Evolutionary conservation across 108 stramenopile genomes (phyloP), one percentile per base, ranked within the genome.

Genomic region (Cyclostephanos invisitatus): DNA sequence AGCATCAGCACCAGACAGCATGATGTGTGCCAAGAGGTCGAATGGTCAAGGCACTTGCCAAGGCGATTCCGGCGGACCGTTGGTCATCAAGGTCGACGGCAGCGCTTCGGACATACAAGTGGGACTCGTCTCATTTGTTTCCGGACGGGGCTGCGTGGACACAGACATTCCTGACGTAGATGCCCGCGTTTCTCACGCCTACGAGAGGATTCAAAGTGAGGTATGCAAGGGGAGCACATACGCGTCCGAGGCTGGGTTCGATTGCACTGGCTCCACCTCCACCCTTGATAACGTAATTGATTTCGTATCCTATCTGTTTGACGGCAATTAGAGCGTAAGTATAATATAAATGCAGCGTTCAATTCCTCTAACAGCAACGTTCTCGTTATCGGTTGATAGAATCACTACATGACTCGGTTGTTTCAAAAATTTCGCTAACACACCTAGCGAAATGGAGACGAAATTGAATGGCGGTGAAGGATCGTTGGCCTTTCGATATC

Each of bases 91-190:
- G 17, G 74, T 74, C 5, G 29, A 14, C 10, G 50, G 32, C 35
- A 32, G 63, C 2, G 62, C 9, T 40, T 28, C 40, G 17, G 81
- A 82, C 55, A 18, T 78, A 0, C 76, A 73, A 40, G 77, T 82
- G 15, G 81, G 76, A 11, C 53, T 82, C 0, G 74, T 75, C 6
- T 73, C 71, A 7, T 82, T 70, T 65, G n/a, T 76, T 76, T 11
- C 10, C 40, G 9, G 40, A 11, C 10, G n/a, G 28, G 48, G 60
- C 3, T 82, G 81, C 40, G 73, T 72, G n/a, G 24, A 50, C 24
- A 14, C 21, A 18, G 60, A 82, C 17, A 73, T 73, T 47, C 81
- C 81, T n/a, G 81, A 77, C 42, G 81, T 77, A 2, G 77, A 77
- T 76, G 32, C 80, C 48, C 62, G 74, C n/a, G 59, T 81, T 11